Evolutionary conservation across 2,329 filamentous ascomycete species (phyloP).

Genomic region (Neonectria punicea): DNA sequence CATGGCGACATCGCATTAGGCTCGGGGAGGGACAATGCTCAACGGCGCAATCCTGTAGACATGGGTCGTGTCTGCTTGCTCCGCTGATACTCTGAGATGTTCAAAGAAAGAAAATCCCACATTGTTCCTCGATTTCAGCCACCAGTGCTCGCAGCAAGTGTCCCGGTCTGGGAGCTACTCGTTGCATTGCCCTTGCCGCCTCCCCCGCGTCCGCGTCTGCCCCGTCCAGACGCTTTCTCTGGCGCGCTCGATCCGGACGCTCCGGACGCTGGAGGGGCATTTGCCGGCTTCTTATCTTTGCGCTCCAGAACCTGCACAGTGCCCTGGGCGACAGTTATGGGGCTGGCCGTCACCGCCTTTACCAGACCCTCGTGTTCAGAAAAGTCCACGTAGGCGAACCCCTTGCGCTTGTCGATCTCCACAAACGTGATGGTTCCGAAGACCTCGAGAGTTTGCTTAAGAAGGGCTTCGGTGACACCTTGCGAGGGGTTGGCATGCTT

Average conservation of each 20-base stretch:
- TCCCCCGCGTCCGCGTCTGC: constrained; percentile 48
- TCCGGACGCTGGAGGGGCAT: constrained; percentile 28
- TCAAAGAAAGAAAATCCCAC: constrained; percentile 20
- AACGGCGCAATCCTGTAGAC: neutral
- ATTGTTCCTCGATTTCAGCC: constrained; percentile 31
- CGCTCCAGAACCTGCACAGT: constrained; percentile 88
- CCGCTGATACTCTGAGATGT: constrained; percentile 19
- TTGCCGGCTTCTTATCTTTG: constrained; percentile 66
- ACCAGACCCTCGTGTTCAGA: constrained; percentile 75
- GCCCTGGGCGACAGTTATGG: constrained; percentile 83
- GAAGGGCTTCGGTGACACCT: constrained; percentile 84
- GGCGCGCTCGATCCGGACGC: constrained; percentile 31
- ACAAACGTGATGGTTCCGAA: constrained; percentile 83
- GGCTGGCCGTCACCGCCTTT: constrained; percentile 84
- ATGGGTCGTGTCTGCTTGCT: constrained; percentile 9
- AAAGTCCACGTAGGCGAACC: constrained; percentile 94
- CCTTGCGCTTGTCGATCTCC: constrained; percentile 94
- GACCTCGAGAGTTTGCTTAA: constrained; percentile 77
- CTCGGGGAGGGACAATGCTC: neutral
- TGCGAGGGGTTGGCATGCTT: constrained; percentile 90
- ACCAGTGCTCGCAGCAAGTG: constrained; percentile 26
- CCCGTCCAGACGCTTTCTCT: constrained; percentile 46
- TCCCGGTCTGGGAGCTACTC: constrained; percentile 26
- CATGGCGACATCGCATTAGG: constrained; percentile 10
- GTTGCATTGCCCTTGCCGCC: constrained; percentile 42